These are phyloP conservation scores for Neofusicoccum kwambonambiense DNA, from an alignment of 2,329 filamentous ascomycete genomes.

Conservation along the genomic window DNA sequence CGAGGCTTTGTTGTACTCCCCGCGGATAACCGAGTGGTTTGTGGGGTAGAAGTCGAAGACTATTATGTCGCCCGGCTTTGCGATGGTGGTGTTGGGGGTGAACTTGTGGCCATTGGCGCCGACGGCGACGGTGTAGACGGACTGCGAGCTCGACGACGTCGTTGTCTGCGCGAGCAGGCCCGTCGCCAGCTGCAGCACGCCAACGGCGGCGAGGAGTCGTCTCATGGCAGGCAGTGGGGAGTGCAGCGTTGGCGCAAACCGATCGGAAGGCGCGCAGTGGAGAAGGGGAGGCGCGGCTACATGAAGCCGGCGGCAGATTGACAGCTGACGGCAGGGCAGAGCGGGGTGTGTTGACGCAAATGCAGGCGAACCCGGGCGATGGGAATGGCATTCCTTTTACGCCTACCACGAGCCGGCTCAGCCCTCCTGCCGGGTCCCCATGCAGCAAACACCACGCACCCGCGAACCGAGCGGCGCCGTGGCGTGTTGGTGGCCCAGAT, in stretches of 20 bases:
- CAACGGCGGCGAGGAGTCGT: not conserved
- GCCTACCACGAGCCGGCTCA: not conserved
- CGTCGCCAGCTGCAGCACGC: not conserved
- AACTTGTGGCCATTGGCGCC: constrained; percentile 36
- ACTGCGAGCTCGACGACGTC: not conserved
- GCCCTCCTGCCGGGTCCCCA: not conserved
- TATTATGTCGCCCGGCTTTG: constrained; percentile 39
- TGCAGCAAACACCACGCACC: not conserved
- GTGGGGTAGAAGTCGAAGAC: constrained; percentile 41
- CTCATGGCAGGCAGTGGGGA: not conserved
- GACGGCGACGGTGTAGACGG: constrained; percentile 35
- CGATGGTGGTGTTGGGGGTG: constrained; percentile 35
- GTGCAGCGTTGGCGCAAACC: not conserved
- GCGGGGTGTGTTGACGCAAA: not conserved
- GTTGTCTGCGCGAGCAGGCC: not conserved
- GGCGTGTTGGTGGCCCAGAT: not conserved
- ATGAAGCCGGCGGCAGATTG: not conserved
- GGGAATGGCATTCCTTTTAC: not conserved
- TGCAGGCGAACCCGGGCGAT: not conserved
- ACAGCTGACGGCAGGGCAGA: not conserved
- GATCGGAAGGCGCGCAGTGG: not conserved
- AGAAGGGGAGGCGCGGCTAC: not conserved
- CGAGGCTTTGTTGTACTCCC: constrained; percentile 31
- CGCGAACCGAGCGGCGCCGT: not conserved
- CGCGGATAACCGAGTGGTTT: constrained; percentile 45